Base-by-base conservation (phyloP, 208 protist genomes). In the Acanthamoeba castellanii region DNA sequence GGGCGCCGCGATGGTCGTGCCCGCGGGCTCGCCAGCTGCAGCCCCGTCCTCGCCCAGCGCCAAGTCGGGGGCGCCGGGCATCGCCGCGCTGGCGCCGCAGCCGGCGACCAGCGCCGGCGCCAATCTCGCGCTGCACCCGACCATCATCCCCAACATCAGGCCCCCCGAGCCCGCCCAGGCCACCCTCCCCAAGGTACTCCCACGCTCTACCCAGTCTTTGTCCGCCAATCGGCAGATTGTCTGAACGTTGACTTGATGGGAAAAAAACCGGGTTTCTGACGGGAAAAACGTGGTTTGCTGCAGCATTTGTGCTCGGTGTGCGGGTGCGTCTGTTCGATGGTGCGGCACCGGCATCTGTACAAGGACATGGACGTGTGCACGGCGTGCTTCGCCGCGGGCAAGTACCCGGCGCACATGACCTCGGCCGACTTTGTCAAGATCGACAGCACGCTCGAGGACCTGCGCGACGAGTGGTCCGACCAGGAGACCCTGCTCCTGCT, bases 401-500 rank as follows among this genome's bases (percentile, higher is more conserved):
- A 91, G 6, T 84, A 47, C 16, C 94, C 88, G 13, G 3, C 88
- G 59, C 61, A 70, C 22, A 74, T 72, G 84, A 64, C 45, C 20
- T 52, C 47, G 27, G 25, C 25, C 27, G 94, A 95, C 89, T 95
- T 95, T 72, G 94, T 95, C 27, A 37, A 59, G n/a, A 59, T 76
- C 22, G 74, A 85, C 14, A 25, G 25, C 32, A 45, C 70, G 18
- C n/a, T 47, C 50, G 93, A 59, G 14, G 93, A 52, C 18, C 82
- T 81, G 74, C 70, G 61, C 27, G 94, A 88, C 42, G 57, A 55
- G 32, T 97, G 97, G 97, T 96, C 96, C 6, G 97, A 97, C 47
- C 88, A 97, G 57, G 97, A 97, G 59, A 97, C 96, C 1, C 68
- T 97, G 18, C 57, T 76, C n/a, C 57, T 97, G 3, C 72, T 97